Conservation (phyloP, 1,284 basidiomycete genomes). For the Ceratobasidium sp. region DNA sequence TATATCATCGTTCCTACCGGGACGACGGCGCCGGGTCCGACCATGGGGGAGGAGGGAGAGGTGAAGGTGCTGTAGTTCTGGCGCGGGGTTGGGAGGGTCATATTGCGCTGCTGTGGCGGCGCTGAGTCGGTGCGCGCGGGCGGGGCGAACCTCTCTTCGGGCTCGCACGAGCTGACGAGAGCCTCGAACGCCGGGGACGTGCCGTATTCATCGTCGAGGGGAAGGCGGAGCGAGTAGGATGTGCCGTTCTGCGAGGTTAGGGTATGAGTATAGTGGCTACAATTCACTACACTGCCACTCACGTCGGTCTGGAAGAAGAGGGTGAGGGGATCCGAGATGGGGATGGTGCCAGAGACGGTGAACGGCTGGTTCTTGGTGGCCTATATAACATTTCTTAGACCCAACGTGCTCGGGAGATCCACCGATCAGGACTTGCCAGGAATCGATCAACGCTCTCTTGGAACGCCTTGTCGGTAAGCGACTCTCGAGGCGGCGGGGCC, state of each 20-base stretch:
- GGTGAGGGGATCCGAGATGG: slow-evolving; percentile 69
- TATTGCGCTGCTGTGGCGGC: slow-evolving; percentile 28
- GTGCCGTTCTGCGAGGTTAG: slow-evolving; percentile 68
- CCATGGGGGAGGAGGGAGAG: slow-evolving; percentile 41
- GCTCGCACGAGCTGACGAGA: slow-evolving; percentile 73
- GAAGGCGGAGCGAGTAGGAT: slow-evolving; percentile 81
- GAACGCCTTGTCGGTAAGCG: slow-evolving; percentile 66
- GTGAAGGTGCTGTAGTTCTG: slow-evolving; percentile 39
- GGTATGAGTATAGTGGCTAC: slow-evolving; percentile 17
- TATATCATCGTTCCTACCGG: slow-evolving; percentile 39
- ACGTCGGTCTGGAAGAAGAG: slow-evolving; percentile 84
- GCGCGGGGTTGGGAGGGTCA: slow-evolving; percentile 35
- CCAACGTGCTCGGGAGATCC: neutral
- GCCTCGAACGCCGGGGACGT: slow-evolving; percentile 82
- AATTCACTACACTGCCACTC: slow-evolving; percentile 50
- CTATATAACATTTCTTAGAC: slow-evolving; percentile 15
- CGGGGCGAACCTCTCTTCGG: slow-evolving; percentile 54
- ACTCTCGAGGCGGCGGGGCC: slow-evolving; percentile 43
- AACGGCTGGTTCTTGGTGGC: slow-evolving; percentile 70
- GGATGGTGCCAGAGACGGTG: slow-evolving; percentile 73
- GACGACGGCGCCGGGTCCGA: slow-evolving; percentile 33
- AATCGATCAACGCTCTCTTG: slow-evolving; percentile 67
- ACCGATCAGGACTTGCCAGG: slow-evolving; percentile 53
- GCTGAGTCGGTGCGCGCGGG: slow-evolving; percentile 41
- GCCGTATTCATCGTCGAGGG: slow-evolving; percentile 77